phyloP scores from a whole-genome alignment of 805 yeast species.

The Saturnispora silvae region DNA sequence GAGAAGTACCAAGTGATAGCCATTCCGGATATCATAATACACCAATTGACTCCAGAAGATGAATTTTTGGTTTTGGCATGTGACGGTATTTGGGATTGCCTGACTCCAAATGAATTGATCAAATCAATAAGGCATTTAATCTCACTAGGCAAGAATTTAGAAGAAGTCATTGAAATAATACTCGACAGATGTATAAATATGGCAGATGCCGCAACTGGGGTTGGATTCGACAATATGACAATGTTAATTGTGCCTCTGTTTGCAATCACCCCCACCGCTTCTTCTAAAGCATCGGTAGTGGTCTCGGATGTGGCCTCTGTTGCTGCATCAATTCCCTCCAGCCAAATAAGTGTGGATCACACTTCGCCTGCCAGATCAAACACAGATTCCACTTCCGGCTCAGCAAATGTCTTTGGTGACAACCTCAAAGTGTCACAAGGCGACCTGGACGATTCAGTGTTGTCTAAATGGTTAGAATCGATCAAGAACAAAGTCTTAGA shows the following conservation, averaged over 20 bases:
- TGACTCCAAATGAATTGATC: conserved; percentile 45
- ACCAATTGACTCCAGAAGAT: conserved; percentile 36
- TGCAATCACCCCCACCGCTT: neutral
- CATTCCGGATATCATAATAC: conserved; percentile 64
- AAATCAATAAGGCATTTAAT: conserved; percentile 46
- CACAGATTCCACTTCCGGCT: conserved; percentile 1
- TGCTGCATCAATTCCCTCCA: neutral
- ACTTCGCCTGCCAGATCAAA: conserved; percentile 3
- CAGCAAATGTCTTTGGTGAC: conserved; percentile 1
- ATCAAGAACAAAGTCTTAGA: conserved; percentile 34
- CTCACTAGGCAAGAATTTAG: conserved; percentile 44
- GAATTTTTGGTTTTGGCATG: conserved; percentile 70
- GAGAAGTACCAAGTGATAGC: conserved; percentile 74
- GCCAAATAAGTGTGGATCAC: neutral
- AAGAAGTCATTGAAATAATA: conserved; percentile 47
- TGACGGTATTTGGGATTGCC: conserved; percentile 78
- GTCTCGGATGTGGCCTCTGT: neutral
- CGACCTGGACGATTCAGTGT: conserved; percentile 5
- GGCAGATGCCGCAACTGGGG: conserved; percentile 67
- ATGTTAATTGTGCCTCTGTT: conserved; percentile 39
- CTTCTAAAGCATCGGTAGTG: no score
- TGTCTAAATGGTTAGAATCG: conserved; percentile 48
- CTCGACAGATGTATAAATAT: conserved; percentile 57
- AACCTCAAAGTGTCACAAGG: neutral
- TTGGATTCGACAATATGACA: conserved; percentile 80